Conservation (phyloP, 1,284 basidiomycete genomes). For the Pholiota adiposa region DNA sequence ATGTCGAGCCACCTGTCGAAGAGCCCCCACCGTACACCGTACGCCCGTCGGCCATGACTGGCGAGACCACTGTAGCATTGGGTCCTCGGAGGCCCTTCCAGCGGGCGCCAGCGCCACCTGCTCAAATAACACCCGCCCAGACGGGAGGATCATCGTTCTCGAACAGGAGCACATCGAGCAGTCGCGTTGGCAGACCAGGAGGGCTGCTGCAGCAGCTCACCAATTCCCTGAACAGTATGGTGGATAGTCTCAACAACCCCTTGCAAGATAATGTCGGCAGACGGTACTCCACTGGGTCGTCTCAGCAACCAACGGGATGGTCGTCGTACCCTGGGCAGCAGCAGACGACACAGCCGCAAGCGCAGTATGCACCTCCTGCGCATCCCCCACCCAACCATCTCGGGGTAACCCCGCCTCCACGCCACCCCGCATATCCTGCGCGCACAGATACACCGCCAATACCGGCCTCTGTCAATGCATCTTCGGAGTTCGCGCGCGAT, state of each 20-base stretch:
- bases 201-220: slow-evolving; percentile 22
- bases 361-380: slow-evolving; percentile 19
- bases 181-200: slow-evolving; percentile 16
- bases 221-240: slow-evolving; percentile 16
- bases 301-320: background rate
- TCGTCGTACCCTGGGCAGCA: slow-evolving; percentile 21
- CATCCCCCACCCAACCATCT: slow-evolving; percentile 5
- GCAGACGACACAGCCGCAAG: slow-evolving; percentile 2
- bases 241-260: slow-evolving; percentile 11
- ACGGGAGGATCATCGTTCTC: background rate
- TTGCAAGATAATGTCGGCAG: background rate
- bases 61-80: slow-evolving; percentile 63
- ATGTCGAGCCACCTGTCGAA: slow-evolving; percentile 31
- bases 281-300: background rate
- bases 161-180: background rate
- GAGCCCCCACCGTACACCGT: slow-evolving; percentile 74
- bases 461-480: slow-evolving; percentile 10
- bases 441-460: background rate
- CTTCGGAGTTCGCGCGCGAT: slow-evolving; percentile 58
- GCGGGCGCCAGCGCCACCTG: slow-evolving; percentile 34
- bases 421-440: slow-evolving; percentile 9
- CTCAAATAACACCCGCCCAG: background rate
- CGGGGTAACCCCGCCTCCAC: slow-evolving; percentile 10
- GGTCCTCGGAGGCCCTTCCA: slow-evolving; percentile 71
- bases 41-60: slow-evolving; percentile 51